Evolutionary conservation across 75 land plant genomes (phyloP), one percentile per base, ranked within the genome.

Genomic region (Adiantum capillusveneris): DNA sequence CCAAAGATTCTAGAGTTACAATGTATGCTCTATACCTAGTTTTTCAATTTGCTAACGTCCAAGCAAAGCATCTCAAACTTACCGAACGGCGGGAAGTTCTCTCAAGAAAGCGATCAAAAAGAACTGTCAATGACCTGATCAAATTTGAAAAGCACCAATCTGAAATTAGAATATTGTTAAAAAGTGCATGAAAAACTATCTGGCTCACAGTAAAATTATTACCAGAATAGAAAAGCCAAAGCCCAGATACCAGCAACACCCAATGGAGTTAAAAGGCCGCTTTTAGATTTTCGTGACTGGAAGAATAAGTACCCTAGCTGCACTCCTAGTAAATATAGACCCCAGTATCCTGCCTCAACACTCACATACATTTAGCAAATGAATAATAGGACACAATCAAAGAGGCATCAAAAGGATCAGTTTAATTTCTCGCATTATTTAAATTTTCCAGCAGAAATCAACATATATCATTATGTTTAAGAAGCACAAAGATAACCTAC

Each of bases 11-110:
- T n/a, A n/a, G n/a, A n/a, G n/a, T n/a, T n/a, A n/a, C n/a, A n/a
- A n/a, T n/a, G n/a, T n/a, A n/a, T n/a, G n/a, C n/a, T n/a, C n/a
- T n/a, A n/a, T n/a, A n/a, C n/a, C 13, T 17, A 46, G 17, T 46
- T 46, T 21, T 46, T 17, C 14, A 6, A 46, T 3, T 46, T 46
- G 14, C 14, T n/a, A n/a, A n/a, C n/a, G n/a, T n/a, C n/a, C n/a
- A n/a, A n/a, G n/a, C n/a, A n/a, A n/a, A n/a, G n/a, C n/a, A n/a
- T n/a, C n/a, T n/a, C n/a, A n/a, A 5, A 34, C 12, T 57, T 86
- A 94, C 99, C 85, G 75, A 84, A 64, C 99, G 75, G 6, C 99
- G 76, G 7, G 99, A 94, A 68, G 86, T 76, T 69, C 72, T 73
- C 69, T 94, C 99, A 41, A 90, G 74, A 75, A 72, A 71, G 44